phyloP scores from a whole-genome alignment of 1,284 basidiomycete genomes.

The Fomes fomentarius region DNA sequence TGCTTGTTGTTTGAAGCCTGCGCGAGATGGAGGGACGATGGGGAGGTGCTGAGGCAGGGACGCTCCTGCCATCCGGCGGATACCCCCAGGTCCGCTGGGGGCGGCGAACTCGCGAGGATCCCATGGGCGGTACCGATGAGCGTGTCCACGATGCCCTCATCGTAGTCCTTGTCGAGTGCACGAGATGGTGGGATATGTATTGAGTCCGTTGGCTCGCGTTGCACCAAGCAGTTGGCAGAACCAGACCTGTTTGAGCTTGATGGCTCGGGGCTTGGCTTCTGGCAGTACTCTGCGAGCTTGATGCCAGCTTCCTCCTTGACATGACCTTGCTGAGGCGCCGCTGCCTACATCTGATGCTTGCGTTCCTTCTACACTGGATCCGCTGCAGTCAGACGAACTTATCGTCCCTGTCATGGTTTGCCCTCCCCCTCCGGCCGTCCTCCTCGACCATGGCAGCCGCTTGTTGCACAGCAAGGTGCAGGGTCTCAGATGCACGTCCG shows the following conservation, averaged over 20 bases:
- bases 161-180: slow-evolving; percentile 81
- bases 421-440: slow-evolving; percentile 30
- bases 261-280: slow-evolving; percentile 56
- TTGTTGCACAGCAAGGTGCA: slow-evolving; percentile 37
- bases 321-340: slow-evolving; percentile 38
- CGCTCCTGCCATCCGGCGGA: slow-evolving; percentile 11
- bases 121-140: slow-evolving; percentile 52
- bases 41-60: slow-evolving; percentile 26
- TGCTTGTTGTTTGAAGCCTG: slow-evolving; percentile 49
- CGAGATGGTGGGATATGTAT: slow-evolving; percentile 62
- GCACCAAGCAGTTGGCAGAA: slow-evolving; percentile 52
- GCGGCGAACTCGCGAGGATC: slow-evolving; percentile 29
- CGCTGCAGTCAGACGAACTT: slow-evolving; percentile 35
- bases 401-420: slow-evolving; percentile 44
- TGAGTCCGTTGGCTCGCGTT: slow-evolving; percentile 67
- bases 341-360: slow-evolving; percentile 41
- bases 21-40: slow-evolving; percentile 31
- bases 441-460: slow-evolving; percentile 32
- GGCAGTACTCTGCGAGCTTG: slow-evolving; percentile 41
- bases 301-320: slow-evolving; percentile 43
- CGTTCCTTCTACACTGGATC: slow-evolving; percentile 46
- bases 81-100: slow-evolving; percentile 21
- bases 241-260: slow-evolving; percentile 64
- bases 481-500: slow-evolving; percentile 44
- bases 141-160: slow-evolving; percentile 75